Percentiles rank a stretch among this genome's conserved stretches.
Evolutionary conservation across 2,329 filamentous ascomycete genomes (phyloP).

Genomic region (Juglanconis juglandina): DNA sequence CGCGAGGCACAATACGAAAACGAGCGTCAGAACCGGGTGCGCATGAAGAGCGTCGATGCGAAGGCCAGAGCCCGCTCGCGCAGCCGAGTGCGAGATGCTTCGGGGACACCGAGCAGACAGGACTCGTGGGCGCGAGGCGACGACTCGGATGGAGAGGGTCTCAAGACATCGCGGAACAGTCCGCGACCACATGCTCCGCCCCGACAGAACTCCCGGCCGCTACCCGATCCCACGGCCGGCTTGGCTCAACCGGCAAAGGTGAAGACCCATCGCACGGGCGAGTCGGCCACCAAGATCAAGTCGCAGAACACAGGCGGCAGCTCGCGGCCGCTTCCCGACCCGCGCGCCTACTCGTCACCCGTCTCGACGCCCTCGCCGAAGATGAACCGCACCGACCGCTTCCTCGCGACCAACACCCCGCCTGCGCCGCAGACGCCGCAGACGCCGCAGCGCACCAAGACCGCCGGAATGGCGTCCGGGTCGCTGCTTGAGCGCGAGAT

Average conservation of each 20-base stretch:
- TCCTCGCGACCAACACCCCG: constrained; percentile 52
- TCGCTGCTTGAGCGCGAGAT: constrained; percentile 75
- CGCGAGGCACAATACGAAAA: constrained; percentile 62
- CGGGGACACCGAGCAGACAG: constrained; percentile 46
- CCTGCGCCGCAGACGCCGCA: constrained; percentile 48
- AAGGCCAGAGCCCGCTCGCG: constrained; percentile 38
- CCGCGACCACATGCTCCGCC: constrained; percentile 27
- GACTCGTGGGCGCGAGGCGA: constrained; percentile 59
- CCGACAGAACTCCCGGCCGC: constrained; percentile 33
- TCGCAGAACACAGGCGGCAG: constrained; percentile 35
- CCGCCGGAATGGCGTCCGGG: constrained; percentile 62
- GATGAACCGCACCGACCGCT: constrained; percentile 54
- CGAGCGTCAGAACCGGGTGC: constrained; percentile 50
- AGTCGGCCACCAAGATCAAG: constrained; percentile 27
- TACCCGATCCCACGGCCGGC: constrained; percentile 36
- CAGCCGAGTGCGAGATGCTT: constrained; percentile 34
- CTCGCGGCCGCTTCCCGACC: constrained; percentile 53
- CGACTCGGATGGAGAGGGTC: constrained; percentile 54
- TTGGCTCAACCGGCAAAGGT: constrained; percentile 26
- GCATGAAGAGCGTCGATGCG: constrained; percentile 26
- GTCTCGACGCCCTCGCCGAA: constrained; percentile 21
- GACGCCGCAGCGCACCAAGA: constrained; percentile 59
- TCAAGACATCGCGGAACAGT: constrained; percentile 52
- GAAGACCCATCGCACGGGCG: constrained; percentile 31
- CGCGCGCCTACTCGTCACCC: constrained; percentile 32